Percentiles rank a stretch among this genome's conserved stretches.
Conservation (phyloP, 2,329 filamentous ascomycete genomes). For the Alternaria ethzedia region DNA sequence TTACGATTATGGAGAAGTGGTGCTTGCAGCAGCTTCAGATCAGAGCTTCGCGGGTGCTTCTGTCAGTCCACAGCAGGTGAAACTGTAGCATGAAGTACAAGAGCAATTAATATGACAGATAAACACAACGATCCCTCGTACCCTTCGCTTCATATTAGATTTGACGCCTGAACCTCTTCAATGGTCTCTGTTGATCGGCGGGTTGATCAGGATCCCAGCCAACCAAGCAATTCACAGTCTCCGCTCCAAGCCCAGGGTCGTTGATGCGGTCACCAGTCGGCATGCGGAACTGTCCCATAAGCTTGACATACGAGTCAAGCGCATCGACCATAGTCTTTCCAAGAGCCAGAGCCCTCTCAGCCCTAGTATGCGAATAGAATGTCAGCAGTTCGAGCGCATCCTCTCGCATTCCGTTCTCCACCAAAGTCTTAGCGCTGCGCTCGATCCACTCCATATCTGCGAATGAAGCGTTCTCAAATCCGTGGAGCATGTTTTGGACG, state of each 20-base stretch:
- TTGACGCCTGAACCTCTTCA: constrained; percentile 5
- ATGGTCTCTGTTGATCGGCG: constrained; percentile 5
- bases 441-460: constrained; percentile 34
- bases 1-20: constrained; percentile 12
- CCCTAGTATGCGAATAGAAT: constrained; percentile 33
- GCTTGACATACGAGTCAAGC: constrained; percentile 33
- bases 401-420: constrained; percentile 22
- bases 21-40: constrained; percentile 15
- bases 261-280: constrained; percentile 33
- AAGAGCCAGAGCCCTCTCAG: constrained; percentile 32
- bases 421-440: constrained; percentile 23
- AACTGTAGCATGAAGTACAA: background rate
- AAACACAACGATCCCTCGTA: fast-evolving
- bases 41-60: constrained; percentile 6
- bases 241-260: constrained; percentile 33
- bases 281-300: constrained; percentile 27
- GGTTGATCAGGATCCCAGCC: constrained; percentile 30
- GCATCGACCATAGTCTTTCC: constrained; percentile 35
- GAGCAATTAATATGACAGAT: background rate
- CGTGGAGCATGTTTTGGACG: constrained; percentile 34
- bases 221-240: constrained; percentile 40
- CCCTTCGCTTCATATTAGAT: background rate
- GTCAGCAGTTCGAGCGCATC: constrained; percentile 29
- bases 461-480: constrained; percentile 35
- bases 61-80: background rate